Conservation (phyloP, 139 green algal species). For the Tetraselmis striata region DNA sequence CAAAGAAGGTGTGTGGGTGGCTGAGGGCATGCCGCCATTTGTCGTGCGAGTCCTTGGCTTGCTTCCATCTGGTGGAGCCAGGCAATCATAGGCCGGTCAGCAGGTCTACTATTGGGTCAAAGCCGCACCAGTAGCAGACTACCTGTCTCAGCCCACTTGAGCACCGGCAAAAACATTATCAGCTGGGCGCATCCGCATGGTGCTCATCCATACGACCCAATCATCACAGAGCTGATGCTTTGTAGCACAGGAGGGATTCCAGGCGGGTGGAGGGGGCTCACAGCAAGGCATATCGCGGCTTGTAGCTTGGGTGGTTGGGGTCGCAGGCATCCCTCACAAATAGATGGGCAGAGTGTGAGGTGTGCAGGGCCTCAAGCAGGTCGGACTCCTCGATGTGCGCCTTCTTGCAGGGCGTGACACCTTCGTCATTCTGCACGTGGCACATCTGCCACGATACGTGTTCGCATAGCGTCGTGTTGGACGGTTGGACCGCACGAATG, state of each 20-base stretch:
- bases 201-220: no score
- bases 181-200: no score
- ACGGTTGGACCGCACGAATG: no score
- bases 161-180: not conserved
- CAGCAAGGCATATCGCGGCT: not conserved
- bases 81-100: no score
- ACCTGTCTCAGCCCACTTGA: no score
- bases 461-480: not conserved
- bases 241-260: not conserved
- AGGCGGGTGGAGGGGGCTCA: not conserved
- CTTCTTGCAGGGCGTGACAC: not conserved
- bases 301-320: not conserved
- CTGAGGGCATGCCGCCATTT: not conserved
- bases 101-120: no score
- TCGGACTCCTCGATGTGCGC: not conserved
- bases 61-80: not conserved
- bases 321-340: not conserved
- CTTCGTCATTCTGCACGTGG: not conserved
- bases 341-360: not conserved
- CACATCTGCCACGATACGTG: not conserved
- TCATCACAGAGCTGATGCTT: not conserved
- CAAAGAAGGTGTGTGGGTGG: not conserved
- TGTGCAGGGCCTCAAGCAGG: not conserved
- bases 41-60: not conserved
- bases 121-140: no score